Evolutionary conservation across 345 rosid species (phyloP).

Genomic region (sweet orange (Citrus sinensis)): DNA sequence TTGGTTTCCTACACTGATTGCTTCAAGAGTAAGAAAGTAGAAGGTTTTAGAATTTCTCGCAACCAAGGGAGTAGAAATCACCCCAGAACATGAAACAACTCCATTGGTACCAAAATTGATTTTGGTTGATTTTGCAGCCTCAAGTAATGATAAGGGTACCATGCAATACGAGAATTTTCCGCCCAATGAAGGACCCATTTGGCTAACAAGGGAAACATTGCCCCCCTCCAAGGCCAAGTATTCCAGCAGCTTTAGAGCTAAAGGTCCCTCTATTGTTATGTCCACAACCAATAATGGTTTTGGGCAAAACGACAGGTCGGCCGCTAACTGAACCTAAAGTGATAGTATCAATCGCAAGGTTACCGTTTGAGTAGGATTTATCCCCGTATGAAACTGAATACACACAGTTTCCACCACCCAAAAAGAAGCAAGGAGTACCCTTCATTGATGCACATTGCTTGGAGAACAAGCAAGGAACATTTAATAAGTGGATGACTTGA

Average conservation of each 20-base stretch:
- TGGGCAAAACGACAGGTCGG: background rate
- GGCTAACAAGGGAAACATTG: slow-evolving; percentile 40
- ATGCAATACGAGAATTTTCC: slow-evolving; percentile 62
- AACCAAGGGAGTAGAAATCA: slow-evolving; percentile 38
- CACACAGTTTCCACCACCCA: slow-evolving; percentile 12
- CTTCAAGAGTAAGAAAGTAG: slow-evolving; percentile 37
- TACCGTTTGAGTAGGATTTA: too few species aligned
- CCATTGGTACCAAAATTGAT: slow-evolving; percentile 52
- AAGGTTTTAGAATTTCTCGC: slow-evolving; percentile 34
- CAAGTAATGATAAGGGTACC: slow-evolving; percentile 26
- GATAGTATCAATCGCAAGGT: slow-evolving; percentile 38
- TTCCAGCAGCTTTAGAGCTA: slow-evolving; percentile 35
- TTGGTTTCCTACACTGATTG: slow-evolving; percentile 36
- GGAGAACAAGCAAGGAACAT: background rate
- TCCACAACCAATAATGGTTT: too few species aligned
- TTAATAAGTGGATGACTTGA: too few species aligned
- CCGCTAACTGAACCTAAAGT: slow-evolving; percentile 38
- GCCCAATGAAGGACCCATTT: slow-evolving; percentile 33
- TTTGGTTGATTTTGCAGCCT: slow-evolving; percentile 30
- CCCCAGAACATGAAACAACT: slow-evolving; percentile 33
- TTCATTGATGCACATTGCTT: slow-evolving; percentile 11
- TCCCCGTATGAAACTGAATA: slow-evolving; percentile 11
- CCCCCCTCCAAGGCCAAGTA: slow-evolving; percentile 61
- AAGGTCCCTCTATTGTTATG: slow-evolving; percentile 25
- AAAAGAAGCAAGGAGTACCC: background rate